Evolutionary conservation across 2,329 filamentous ascomycete genomes (phyloP).

Genomic region (Colletotrichum lini): DNA sequence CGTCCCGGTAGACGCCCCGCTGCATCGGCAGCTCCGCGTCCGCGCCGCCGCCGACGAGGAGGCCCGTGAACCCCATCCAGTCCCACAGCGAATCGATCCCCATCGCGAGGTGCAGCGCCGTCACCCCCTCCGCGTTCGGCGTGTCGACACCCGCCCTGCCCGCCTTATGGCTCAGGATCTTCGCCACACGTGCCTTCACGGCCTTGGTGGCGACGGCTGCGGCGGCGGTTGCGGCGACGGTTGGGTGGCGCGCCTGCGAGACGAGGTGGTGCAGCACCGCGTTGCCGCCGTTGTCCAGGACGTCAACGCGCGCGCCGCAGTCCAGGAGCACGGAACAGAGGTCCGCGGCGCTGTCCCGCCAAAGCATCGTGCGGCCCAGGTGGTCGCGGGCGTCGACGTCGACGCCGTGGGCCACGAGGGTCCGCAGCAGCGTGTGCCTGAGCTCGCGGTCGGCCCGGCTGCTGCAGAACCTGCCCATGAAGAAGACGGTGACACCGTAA

Average conservation of each 20-base stretch:
- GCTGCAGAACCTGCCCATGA: too few species aligned
- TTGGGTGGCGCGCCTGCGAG: neutral
- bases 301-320: neutral
- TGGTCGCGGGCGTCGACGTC: neutral
- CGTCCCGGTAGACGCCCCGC: neutral
- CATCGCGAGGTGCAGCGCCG: neutral
- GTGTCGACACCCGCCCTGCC: neutral
- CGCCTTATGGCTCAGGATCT: neutral
- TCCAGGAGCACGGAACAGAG: neutral
- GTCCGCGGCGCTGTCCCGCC: neutral
- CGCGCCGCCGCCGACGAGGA: neutral
- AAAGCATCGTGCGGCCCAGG: neutral
- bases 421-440: neutral
- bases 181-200: neutral
- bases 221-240: too few species aligned
- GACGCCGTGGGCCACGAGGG: neutral
- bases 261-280: neutral
- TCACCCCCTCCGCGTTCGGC: neutral
- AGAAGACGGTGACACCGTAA: too few species aligned
- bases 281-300: neutral
- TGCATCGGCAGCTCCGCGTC: neutral
- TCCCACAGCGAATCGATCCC: neutral
- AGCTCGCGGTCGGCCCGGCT: neutral
- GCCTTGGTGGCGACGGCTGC: neutral
- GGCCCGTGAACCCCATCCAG: neutral